Percentiles rank a stretch among this genome's conserved stretches.
Evolutionary conservation across 2,329 filamentous ascomycete species (phyloP).

Genomic region (Stagonosporopsis chrysanthemi): DNA sequence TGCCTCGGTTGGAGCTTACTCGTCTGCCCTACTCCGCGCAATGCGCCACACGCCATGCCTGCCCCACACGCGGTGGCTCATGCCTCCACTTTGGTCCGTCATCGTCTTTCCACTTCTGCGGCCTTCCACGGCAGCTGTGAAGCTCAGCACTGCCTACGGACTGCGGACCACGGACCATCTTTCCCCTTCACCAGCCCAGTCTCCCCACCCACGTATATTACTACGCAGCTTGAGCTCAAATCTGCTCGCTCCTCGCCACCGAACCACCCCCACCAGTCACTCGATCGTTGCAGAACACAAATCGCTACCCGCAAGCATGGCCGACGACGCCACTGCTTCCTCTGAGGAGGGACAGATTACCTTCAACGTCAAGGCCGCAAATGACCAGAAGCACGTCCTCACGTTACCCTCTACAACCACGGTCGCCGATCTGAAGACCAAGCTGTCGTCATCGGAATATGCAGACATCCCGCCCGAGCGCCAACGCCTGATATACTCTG

Average conservation of each 20-base stretch:
- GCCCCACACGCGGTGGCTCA: conserved; percentile 21
- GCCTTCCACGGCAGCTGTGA: conserved; percentile 38
- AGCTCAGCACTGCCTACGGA: conserved; percentile 10
- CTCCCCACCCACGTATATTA: conserved; percentile 14
- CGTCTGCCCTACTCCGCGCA: conserved; percentile 20
- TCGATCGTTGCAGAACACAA: conserved; percentile 6
- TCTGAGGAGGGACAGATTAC: conserved; percentile 78
- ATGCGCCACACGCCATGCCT: conserved; percentile 9
- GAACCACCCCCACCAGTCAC: conserved; percentile 1
- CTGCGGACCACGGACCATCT: background rate
- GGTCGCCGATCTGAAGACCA: conserved; percentile 86
- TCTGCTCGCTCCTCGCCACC: background rate
- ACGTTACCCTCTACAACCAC: conserved; percentile 79
- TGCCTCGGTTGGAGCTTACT: conserved; percentile 29
- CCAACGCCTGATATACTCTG: conserved; percentile 96
- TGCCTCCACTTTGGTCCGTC: conserved; percentile 19
- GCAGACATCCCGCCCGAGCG: conserved; percentile 87
- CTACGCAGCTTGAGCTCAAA: conserved; percentile 1
- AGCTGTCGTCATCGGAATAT: conserved; percentile 80
- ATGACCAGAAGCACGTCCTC: conserved; percentile 82
- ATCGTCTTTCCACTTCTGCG: conserved; percentile 32
- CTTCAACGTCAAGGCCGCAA: conserved; percentile 98
- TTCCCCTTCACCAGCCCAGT: conserved; percentile 1
- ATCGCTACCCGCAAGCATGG: conserved; percentile 58
- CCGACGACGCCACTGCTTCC: conserved; percentile 64